Conservation (phyloP, 1,139 yeast species). For the Geotrichum cucujoidarum region DNA sequence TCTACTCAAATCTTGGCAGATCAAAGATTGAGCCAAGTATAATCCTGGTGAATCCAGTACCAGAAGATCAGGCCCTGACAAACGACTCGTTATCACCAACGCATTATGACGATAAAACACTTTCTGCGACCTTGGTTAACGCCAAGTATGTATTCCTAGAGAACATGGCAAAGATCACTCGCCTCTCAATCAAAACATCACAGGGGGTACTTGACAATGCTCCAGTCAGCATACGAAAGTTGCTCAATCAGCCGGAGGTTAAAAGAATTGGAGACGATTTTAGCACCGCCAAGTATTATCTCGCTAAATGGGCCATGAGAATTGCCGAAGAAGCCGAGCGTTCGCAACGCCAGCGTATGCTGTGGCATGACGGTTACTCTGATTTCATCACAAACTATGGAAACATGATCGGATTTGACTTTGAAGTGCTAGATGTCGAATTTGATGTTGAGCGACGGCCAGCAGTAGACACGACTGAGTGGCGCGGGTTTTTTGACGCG, state of each 20-base stretch:
- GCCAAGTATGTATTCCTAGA: conserved; percentile 86
- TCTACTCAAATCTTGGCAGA: conserved; percentile 56
- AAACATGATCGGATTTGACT: conserved; percentile 39
- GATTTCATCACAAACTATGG: conserved; percentile 47
- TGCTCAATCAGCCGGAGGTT: conserved; percentile 75
- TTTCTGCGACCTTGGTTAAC: conserved; percentile 44
- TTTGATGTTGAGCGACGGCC: conserved; percentile 62
- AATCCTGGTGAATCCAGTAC: conserved; percentile 71
- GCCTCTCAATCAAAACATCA: conserved; percentile 58
- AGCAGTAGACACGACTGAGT: conserved; percentile 64
- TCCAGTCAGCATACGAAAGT: conserved; percentile 52
- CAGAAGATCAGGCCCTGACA: conserved; percentile 71
- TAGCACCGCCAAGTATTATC: conserved; percentile 82
- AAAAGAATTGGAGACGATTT: conserved; percentile 79
- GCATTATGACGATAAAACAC: conserved; percentile 27
- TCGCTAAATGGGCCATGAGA: conserved; percentile 96
- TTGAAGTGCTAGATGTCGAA: conserved; percentile 57
- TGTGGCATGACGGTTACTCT: conserved; percentile 44
- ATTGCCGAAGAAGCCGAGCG: conserved; percentile 90
- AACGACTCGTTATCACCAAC: conserved; percentile 49
- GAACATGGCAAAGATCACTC: conserved; percentile 76
- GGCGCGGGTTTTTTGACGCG: conserved; percentile 78
- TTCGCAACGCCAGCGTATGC: conserved; percentile 47
- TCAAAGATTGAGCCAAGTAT: conserved; percentile 70
- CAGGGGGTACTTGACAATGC: conserved; percentile 65